Percentiles rank a stretch among this genome's conserved stretches.
Conservation (phyloP, 106 monocot species). For the Dendrobium nobile region DNA sequence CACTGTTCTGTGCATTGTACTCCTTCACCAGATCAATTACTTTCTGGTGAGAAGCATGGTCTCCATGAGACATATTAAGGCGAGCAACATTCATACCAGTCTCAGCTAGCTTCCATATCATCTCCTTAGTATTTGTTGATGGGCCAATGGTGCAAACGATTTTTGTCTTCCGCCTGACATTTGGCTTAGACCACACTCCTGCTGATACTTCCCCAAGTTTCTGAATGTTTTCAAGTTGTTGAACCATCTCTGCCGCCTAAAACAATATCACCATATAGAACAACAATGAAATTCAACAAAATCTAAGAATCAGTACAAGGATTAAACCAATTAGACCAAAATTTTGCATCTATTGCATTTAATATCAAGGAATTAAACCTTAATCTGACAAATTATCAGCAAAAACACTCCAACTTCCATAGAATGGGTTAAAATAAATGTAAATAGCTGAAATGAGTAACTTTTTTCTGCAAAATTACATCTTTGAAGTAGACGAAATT, state of each 20-base stretch:
- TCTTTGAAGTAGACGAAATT: background rate
- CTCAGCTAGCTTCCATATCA: slow-evolving; percentile 99
- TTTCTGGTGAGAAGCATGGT: slow-evolving; percentile 96
- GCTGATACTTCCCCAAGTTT: slow-evolving; percentile 36
- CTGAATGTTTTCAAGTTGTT: slow-evolving; percentile 59
- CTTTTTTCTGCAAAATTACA: background rate
- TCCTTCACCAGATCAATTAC: slow-evolving; percentile 97
- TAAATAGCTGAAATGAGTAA: background rate
- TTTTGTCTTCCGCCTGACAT: slow-evolving; percentile 88
- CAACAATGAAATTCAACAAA: background rate
- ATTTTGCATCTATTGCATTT: background rate
- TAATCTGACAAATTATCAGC: background rate
- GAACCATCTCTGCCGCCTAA: slow-evolving; percentile 64
- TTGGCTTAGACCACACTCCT: slow-evolving; percentile 67
- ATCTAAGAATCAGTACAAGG: background rate
- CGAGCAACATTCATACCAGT: slow-evolving; percentile 98
- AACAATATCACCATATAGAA: background rate
- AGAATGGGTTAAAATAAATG: background rate
- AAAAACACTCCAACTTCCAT: background rate
- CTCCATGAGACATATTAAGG: slow-evolving; percentile 98
- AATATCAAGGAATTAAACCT: background rate
- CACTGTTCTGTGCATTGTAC: slow-evolving; percentile 77
- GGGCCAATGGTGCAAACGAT: slow-evolving; percentile 98
- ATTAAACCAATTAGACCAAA: background rate
- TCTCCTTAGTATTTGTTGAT: slow-evolving; percentile 87